Evolutionary conservation across 106 monocot species (phyloP), one percentile per base, ranked within the genome.

Genomic region (Narthecium ossifragum): DNA sequence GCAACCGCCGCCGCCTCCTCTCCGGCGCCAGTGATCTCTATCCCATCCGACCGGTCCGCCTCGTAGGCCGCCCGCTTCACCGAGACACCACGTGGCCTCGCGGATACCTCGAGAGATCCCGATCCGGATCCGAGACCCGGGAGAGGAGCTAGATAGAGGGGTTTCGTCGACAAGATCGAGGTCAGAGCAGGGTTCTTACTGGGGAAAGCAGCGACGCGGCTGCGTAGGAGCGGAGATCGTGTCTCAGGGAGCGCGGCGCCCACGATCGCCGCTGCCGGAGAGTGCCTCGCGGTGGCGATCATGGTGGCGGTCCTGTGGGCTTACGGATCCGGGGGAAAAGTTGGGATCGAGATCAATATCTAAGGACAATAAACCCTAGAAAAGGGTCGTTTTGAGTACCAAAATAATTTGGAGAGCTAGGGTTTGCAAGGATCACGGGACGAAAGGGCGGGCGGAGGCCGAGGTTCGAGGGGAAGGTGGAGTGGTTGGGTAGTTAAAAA

Each of bases 41-140:
- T 14, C 61, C 40, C 6, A 40, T 71, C 74, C 7, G 69, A 59
- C 21, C 63, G 51, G 1, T 76, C 72, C 0, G 75, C 72, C 72
- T 73, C 84, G 25, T 66, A 76, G 2, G 79, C 79, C 46, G 31
- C 46, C 10, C 21, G 15, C 17, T 26, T 31, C 22, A 22, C 17
- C 31, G 18, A 12, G 46, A 49, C 6, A 30, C 54, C 38, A 11
- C 53, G 47, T 31, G 40, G 55, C 67, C 31, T 31, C 41, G 18
- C 25, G 31, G 51, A 52, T 34, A n/a, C n/a, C n/a, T n/a, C n/a
- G n/a, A n/a, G n/a, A n/a, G n/a, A n/a, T n/a, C 66, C 31, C 23
- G 32, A 29, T 31, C 39, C 22, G 30, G 57, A 55, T 32, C 40
- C 60, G 37, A 70, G 41, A 15, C 49, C 26, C 4, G 43, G 43